Base-by-base conservation (phyloP, 345 rosid genomes). In the Gossypium thurberi region DNA sequence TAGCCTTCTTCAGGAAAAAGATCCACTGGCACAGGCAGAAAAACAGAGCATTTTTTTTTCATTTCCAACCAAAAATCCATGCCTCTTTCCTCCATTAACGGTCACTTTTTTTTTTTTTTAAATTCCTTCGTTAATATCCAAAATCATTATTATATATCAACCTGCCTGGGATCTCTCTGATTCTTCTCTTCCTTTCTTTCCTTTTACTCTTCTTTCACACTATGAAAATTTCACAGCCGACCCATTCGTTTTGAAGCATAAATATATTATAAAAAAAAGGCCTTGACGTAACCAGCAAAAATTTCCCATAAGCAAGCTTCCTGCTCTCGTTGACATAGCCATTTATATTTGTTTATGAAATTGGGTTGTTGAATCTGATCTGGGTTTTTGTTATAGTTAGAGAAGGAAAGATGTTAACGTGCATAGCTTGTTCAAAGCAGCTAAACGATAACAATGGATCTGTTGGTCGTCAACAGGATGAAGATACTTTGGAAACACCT, bases 381-480 rank as follows among this genome's bases (percentile, higher is more conserved):
- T 75, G 73, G 47, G 69, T 77, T 73, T 71, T 56, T 78, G 75
- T 79, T 51, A 18, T 40, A 53, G 69, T 50, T 42, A 17, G 55
- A 68, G 69, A 48, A 42, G 76, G 60, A 78, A 70, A 74, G 81
- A 94, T 94, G 98, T 78, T 94, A 83, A 94, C 98, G 57, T 94
- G 98, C 79, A 87, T 94, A 78, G 84, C 91, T 20, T 92, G 97
- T 77, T 81, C 97, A n/a, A 94, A 90, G 91, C 90, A 87, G 81
- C 82, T 79, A 44, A 77, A 76, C 76, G 48, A 42, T 70, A 80
- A 80, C 76, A 82, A 78, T 72, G 87, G 92, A 86, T 89, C 95
- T 86, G 72, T 78, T 65, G 85, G 73, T 52, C 83, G 77, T 58
- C 77, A 78, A 33, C 91, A 87, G 59, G 87, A 82, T 11, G 96